phyloP scores from a whole-genome alignment of 768 basidiomycete genomes.

The Termitomyces sp. region DNA sequence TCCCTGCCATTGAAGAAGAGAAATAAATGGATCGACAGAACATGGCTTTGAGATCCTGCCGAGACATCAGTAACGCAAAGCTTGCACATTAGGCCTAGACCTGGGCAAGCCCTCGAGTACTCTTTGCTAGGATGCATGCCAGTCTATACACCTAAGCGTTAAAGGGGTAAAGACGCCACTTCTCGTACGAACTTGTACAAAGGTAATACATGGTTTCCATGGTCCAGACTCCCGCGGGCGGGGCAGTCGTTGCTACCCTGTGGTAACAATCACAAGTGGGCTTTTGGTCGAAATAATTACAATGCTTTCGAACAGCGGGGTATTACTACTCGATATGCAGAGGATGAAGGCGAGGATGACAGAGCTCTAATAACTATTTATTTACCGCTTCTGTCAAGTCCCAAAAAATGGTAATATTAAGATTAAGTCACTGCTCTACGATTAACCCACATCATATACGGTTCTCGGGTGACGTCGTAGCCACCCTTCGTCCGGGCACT shows the following conservation, averaged over 20 bases:
- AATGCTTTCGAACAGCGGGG: background rate
- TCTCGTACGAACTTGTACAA: background rate
- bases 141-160: background rate
- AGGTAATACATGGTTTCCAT: background rate
- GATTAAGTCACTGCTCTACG: conserved; percentile 57
- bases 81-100: background rate
- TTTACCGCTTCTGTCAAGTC: background rate
- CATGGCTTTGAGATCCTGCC: background rate
- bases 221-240: background rate
- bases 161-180: background rate
- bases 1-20: background rate
- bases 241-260: background rate
- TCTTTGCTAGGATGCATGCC: background rate
- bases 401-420: conserved; percentile 15
- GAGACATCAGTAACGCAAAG: background rate
- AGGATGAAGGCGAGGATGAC: background rate
- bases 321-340: background rate
- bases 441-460: conserved; percentile 88
- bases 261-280: background rate
- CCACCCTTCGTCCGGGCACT: conserved; percentile 67
- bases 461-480: conserved; percentile 67
- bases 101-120: background rate
- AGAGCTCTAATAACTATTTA: conserved; percentile 1
- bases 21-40: background rate
- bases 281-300: no score